Evolutionary conservation across 2,329 filamentous ascomycete species (phyloP).

Genomic region (Torrubiella hemipterigena): DNA sequence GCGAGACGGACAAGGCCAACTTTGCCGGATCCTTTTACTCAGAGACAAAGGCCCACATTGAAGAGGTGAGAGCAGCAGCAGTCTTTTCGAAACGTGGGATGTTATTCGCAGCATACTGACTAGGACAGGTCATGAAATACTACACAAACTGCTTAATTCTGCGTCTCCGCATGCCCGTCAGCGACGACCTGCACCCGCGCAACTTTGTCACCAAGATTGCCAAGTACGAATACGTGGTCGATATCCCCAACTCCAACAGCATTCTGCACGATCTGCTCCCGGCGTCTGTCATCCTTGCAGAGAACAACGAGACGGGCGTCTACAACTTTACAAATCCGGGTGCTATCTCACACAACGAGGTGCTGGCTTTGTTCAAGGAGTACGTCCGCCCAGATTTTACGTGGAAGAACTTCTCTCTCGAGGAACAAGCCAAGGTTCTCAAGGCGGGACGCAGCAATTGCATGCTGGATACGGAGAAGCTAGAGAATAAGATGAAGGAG

Average conservation of each 20-base stretch:
- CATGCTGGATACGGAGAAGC: slow-evolving; percentile 47
- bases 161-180: slow-evolving; percentile 53
- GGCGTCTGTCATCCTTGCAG: slow-evolving; percentile 43
- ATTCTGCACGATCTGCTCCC: slow-evolving; percentile 51
- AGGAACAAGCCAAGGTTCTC: slow-evolving; percentile 54
- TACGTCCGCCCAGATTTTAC: slow-evolving; percentile 46
- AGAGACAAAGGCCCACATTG: slow-evolving; percentile 50
- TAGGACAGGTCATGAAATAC: slow-evolving; percentile 42
- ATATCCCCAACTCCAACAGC: slow-evolving; percentile 55
- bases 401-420: slow-evolving; percentile 53
- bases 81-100: neutral
- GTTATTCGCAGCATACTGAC: neutral
- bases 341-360: slow-evolving; percentile 55
- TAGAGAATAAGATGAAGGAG: slow-evolving; percentile 45
- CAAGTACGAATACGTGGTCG: slow-evolving; percentile 50
- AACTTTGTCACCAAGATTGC: slow-evolving; percentile 58
- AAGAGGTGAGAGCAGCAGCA: too few relatives aligned
- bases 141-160: slow-evolving; percentile 50
- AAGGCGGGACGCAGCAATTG: slow-evolving; percentile 55
- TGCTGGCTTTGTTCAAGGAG: slow-evolving; percentile 46
- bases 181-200: slow-evolving; percentile 49
- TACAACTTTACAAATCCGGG: slow-evolving; percentile 60
- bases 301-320: slow-evolving; percentile 47
- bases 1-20: slow-evolving; percentile 49
- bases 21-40: slow-evolving; percentile 56